A percentile compares a stretch with the other conserved stretches of the same genome.
phyloP scores from a whole-genome alignment of 1,284 basidiomycete genomes.

The Veloboletus limbatus region DNA sequence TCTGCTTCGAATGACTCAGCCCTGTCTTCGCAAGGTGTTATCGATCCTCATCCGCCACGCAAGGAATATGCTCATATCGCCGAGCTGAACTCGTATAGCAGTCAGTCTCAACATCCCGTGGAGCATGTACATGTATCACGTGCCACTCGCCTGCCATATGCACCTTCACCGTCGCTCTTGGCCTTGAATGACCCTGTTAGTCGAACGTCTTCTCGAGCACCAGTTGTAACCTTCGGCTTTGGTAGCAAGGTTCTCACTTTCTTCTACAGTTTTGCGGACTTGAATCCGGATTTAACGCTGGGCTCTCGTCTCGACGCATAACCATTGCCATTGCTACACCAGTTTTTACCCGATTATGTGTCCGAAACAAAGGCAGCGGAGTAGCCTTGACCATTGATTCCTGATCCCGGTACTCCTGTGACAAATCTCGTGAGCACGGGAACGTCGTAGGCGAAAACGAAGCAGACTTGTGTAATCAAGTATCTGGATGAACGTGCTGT shows the following conservation, averaged over 20 bases:
- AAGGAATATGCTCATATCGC: conserved; percentile 25
- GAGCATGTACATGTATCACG: conserved; percentile 44
- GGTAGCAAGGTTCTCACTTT: conserved; percentile 84
- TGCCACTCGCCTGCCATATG: conserved; percentile 54
- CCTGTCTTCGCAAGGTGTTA: conserved; percentile 38
- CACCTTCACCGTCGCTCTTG: conserved; percentile 72
- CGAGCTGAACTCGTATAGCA: conserved; percentile 20
- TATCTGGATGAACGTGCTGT: conserved; percentile 75
- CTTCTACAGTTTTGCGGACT: conserved; percentile 71
- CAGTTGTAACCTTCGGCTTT: conserved; percentile 86
- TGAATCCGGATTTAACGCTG: conserved; percentile 77
- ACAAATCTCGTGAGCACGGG: conserved; percentile 69
- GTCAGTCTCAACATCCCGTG: conserved; percentile 14
- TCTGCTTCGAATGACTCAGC: conserved; percentile 53
- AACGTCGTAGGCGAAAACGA: conserved; percentile 69
- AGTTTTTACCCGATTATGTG: conserved; percentile 66
- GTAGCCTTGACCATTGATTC: conserved; percentile 86
- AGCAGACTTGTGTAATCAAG: conserved; percentile 74
- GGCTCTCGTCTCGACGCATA: conserved; percentile 67
- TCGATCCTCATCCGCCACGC: conserved; percentile 21
- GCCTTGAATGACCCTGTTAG: conserved; percentile 83
- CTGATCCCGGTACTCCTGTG: conserved; percentile 67
- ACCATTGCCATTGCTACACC: conserved; percentile 68
- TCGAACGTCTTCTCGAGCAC: conserved; percentile 69
- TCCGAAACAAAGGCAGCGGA: conserved; percentile 53